Percentiles rank a stretch among this genome's conserved stretches.
These are phyloP conservation scores for Puccinia coronata DNA, from an alignment of 1,284 basidiomycete species.

Conservation along the genomic window DNA sequence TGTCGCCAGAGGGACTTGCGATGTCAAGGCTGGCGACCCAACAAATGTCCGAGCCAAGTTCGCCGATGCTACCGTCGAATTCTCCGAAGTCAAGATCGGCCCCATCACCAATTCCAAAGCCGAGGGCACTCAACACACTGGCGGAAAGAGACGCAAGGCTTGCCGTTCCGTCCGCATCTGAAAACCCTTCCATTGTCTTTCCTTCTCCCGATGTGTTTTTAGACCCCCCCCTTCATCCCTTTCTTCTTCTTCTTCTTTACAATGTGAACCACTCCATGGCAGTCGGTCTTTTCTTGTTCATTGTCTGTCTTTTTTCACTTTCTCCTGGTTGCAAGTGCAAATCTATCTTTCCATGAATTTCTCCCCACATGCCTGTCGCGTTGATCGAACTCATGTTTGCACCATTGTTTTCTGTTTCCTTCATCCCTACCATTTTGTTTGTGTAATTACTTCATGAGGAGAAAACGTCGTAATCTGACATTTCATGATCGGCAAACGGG, in stretches of 20 bases:
- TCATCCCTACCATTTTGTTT: neutral
- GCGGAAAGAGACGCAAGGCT: neutral
- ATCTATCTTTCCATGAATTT: neutral
- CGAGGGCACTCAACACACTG: neutral
- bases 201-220: neutral
- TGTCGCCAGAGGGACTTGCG: conserved; percentile 65
- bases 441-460: too few relatives aligned
- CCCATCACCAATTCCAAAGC: too few relatives aligned
- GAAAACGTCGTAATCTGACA: too few relatives aligned
- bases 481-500: too few relatives aligned
- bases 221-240: neutral
- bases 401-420: neutral
- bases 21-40: conserved; percentile 63
- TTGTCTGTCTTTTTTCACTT: neutral
- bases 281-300: neutral
- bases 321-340: neutral
- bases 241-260: neutral
- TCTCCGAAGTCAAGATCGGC: conserved; percentile 58
- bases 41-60: conserved; percentile 61
- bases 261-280: neutral
- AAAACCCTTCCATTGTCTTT: neutral
- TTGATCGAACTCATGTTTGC: neutral
- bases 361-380: neutral
- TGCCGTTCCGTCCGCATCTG: neutral
- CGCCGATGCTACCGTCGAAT: conserved; percentile 60